Percentiles rank a stretch among this genome's conserved stretches.
Evolutionary conservation across 1,284 basidiomycete genomes (phyloP).

Genomic region (Fomitiporia mediterranea): DNA sequence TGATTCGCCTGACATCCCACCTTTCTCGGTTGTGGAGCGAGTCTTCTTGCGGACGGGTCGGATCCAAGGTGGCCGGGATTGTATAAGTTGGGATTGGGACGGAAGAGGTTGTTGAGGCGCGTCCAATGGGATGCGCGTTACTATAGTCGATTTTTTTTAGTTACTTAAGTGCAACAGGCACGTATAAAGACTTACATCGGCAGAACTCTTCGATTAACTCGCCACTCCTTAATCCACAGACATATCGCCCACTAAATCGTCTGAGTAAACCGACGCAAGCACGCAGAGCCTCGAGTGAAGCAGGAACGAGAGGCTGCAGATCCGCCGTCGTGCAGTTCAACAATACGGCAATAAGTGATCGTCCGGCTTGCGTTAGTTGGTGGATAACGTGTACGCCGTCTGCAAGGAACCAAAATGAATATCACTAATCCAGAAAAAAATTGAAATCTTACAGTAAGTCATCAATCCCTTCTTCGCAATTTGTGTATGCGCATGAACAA

Average conservation of each 20-base stretch:
- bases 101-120: conserved; percentile 39
- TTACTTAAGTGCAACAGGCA: conserved; percentile 3
- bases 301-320: conserved; percentile 68
- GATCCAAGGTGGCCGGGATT: conserved; percentile 76
- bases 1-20: conserved; percentile 14
- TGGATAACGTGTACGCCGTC: conserved; percentile 92
- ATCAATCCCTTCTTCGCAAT: conserved; percentile 84
- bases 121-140: conserved; percentile 84
- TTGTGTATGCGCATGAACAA: conserved; percentile 77
- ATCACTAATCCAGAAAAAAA: conserved; percentile 6
- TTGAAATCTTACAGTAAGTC: conserved; percentile 75
- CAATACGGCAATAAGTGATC: conserved; percentile 80
- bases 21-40: neutral
- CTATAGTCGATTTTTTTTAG: conserved; percentile 35
- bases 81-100: conserved; percentile 35
- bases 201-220: conserved; percentile 93
- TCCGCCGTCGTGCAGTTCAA: conserved; percentile 71
- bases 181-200: conserved; percentile 47
- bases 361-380: conserved; percentile 87
- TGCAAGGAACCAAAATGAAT: conserved; percentile 29
- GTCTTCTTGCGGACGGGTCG: conserved; percentile 79
- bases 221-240: conserved; percentile 82
- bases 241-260: conserved; percentile 75
- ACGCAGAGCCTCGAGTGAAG: conserved; percentile 76
- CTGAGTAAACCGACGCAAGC: conserved; percentile 80